Evolutionary conservation across 306 rosid genomes (phyloP), one percentile per base, ranked within the genome.

Genomic region (Canavalia ensiformis): DNA sequence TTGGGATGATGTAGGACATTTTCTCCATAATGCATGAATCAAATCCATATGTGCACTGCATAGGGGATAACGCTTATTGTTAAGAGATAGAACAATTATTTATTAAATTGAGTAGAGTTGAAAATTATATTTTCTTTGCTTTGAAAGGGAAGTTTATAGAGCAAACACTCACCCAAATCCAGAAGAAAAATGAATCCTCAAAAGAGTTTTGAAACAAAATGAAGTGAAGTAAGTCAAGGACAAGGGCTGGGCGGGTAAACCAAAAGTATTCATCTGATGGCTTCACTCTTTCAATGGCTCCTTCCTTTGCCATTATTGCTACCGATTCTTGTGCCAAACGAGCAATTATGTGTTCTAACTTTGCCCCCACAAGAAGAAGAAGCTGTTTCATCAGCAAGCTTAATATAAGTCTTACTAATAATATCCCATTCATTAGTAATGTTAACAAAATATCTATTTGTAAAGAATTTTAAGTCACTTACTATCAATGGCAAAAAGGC

Each of bases 291-390:
- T 56, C 13, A 6, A 71, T 29, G 62, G 46, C 77, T 10, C 31
- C 30, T 55, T 68, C 86, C 30, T 59, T 70, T 25, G 8, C 49
- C 11, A 33, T 80, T 50, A 4, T 75, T n/a, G 67, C 77, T 9
- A 50, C 59, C 7, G 85, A 81, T 29, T 85, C 99, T 64, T 87
- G 92, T 42, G 92, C 95, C 84, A 95, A 65, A 28, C 90, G 89
- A 60, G 85, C 84, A 2, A 95, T 95, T 77, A 95, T 83, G 74
- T 91, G 92, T 68, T 93, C 97, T 57, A 95, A 80, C 87, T 95
- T 95, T n/a, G 99, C 94, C 50, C 99, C 99, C 82, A 95, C 97
- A 0, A 93, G 95, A 74, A 93, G 93, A 30, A 95, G 86, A 83
- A 95, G 86, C 99, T 93, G 89, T 81, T 71, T 64, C 68, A 78